Evolutionary conservation across 2,329 filamentous ascomycete genomes (phyloP), one percentile per base, ranked within the genome.

Genomic region (Claviceps sp.): DNA sequence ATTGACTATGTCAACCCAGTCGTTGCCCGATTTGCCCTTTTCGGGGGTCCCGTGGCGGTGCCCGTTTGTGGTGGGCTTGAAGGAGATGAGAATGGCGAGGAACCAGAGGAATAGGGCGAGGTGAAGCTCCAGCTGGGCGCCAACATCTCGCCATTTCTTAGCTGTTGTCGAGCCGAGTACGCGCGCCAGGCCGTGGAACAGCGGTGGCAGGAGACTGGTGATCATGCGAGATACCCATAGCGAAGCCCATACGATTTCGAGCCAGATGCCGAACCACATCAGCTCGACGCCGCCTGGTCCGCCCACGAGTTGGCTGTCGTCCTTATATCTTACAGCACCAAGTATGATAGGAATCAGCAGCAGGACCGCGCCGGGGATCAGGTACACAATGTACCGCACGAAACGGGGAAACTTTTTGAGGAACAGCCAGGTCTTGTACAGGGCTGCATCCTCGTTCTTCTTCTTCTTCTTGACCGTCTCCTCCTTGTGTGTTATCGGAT

Each of bases 61-160:
- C 50, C 68, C 71, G 55, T 79, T 83, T 75, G 94, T 84, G 1
- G 87, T 91, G 2, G 88, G 88, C 38, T 87, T 72, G 66, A 94
- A 95, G 0, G 88, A 95, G 42, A 94, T 76, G 57, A 95, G 80
- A 16, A 95, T 80, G 16, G 86, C 86, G 13, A 97, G 74, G 78
- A 87, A 85, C 91, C 91, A 97, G 58, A 96, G 83, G 67, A 96
- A 96, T 4, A 95, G 68, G 0, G 89, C 89, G 0, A 83, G 83
- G 13, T 88, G 88, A 0, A 97, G 69, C 65, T 97, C 91, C 45
- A 97, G 76, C 59, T 89, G 82, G 53, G 83, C 83, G 20, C 88
- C 89, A 64, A 96, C 81, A 60, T 95, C 90, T 61, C 82, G 83
- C 90, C 90, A 96, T 64, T 96, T 96, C 71, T 93, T 95, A 61